Conservation (phyloP, 202 grass and related monocot species). For the Hordeum pubiflorum region DNA sequence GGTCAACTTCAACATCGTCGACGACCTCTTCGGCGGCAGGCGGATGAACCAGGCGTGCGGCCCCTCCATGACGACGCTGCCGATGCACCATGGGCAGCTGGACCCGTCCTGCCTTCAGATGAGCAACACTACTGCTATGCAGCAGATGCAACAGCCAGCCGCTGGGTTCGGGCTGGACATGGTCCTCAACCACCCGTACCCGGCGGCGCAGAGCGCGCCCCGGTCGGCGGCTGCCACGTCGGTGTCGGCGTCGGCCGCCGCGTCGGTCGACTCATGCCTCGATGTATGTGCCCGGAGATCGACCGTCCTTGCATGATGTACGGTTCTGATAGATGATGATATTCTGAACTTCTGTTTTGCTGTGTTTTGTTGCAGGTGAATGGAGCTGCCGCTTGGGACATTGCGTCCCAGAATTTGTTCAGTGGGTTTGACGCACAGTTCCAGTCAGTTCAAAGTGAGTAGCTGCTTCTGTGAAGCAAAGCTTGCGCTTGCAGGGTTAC, state of each 20-base stretch:
- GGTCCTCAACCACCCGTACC: constrained; percentile 42
- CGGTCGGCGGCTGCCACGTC: background rate
- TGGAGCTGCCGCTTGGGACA: constrained; percentile 55
- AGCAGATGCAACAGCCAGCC: constrained; percentile 22
- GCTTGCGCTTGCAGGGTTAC: background rate
- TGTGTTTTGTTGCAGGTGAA: constrained; percentile 42
- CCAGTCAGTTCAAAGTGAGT: constrained; percentile 67
- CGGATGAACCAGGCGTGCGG: constrained; percentile 47
- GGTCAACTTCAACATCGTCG: constrained; percentile 61
- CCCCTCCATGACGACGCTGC: constrained; percentile 26
- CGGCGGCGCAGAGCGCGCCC: background rate
- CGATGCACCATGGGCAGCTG: constrained; percentile 24
- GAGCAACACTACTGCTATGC: constrained; percentile 32
- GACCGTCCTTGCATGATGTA: background rate
- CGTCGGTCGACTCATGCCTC: constrained; percentile 42
- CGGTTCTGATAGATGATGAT: background rate
- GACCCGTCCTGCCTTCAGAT: constrained; percentile 61
- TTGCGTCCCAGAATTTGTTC: constrained; percentile 40
- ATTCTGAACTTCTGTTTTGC: constrained; percentile 5
- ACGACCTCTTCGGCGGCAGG: constrained; percentile 56
- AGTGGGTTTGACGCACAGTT: constrained; percentile 48
- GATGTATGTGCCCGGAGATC: constrained; percentile 42
- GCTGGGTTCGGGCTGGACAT: constrained; percentile 47
- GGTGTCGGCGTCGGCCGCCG: background rate
- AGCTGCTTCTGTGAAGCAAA: constrained; percentile 18